Evolutionary conservation across 192 early-diverging fungal species (phyloP).

Genomic region (Linnemannia zychae): DNA sequence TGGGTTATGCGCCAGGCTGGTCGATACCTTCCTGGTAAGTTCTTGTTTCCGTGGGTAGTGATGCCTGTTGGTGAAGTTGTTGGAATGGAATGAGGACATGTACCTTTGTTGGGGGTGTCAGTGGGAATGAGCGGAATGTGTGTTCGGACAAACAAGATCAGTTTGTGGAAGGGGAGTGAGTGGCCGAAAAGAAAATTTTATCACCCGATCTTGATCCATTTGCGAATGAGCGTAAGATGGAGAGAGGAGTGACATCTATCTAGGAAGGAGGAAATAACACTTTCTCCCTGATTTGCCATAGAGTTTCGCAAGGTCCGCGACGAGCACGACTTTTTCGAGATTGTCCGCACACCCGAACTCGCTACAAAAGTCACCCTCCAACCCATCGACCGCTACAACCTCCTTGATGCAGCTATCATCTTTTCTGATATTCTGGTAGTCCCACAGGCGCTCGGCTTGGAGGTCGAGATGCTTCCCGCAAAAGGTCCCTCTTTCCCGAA

Average conservation of each 20-base stretch:
- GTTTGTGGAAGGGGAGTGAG: not conserved
- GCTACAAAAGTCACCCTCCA: slow-evolving; percentile 94
- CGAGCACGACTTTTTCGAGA: slow-evolving; percentile 91
- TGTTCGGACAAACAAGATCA: not conserved
- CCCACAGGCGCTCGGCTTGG: slow-evolving; percentile 95
- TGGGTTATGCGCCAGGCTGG: slow-evolving; percentile 99
- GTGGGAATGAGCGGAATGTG: not conserved
- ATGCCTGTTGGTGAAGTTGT: not conserved
- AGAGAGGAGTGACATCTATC: not conserved
- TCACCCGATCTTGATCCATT: not conserved
- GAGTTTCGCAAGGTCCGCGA: slow-evolving; percentile 89
- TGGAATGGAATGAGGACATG: not conserved
- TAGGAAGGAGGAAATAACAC: not conserved
- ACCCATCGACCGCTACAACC: slow-evolving; percentile 91
- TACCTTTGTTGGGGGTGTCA: not conserved
- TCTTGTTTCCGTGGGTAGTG: not conserved
- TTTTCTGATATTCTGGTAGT: slow-evolving; percentile 98
- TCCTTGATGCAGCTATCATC: slow-evolving; percentile 97
- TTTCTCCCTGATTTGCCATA: slow-evolving; percentile 19
- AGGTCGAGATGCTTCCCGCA: slow-evolving; percentile 90
- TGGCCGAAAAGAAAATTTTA: not conserved
- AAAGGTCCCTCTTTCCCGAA: slow-evolving; percentile 89
- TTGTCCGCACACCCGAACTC: slow-evolving; percentile 91
- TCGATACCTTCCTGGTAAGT: slow-evolving; percentile 90
- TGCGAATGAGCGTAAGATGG: not conserved